phyloP scores from a whole-genome alignment of 148 eudicot genomes.

The Beta vulgaris region DNA sequence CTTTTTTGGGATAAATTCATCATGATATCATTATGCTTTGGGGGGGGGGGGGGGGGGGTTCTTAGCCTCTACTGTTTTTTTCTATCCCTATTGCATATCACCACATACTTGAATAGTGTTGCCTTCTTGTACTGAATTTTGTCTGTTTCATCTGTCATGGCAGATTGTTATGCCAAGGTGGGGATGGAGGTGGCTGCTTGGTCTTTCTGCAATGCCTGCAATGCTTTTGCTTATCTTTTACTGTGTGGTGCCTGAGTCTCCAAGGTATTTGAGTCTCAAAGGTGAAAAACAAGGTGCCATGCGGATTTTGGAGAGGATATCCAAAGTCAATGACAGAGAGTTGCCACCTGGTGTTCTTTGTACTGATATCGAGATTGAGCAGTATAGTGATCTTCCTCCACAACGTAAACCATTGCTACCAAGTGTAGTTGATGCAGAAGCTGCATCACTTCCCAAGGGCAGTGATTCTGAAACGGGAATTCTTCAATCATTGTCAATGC shows the following conservation, averaged over 20 bases:
- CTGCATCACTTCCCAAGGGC: constrained; percentile 19
- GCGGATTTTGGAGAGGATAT: constrained; percentile 49
- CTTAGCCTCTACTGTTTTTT: too few species aligned
- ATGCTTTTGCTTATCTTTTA: constrained; percentile 55
- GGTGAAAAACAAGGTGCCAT: constrained; percentile 57
- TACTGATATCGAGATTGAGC: constrained; percentile 34
- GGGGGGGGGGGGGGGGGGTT: too few species aligned
- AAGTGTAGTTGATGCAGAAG: constrained; percentile 12
- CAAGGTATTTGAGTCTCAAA: constrained; percentile 63
- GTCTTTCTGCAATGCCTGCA: constrained; percentile 60
- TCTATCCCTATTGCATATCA: background rate
- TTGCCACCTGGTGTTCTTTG: constrained; percentile 54
- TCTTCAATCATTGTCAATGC: constrained; percentile 35
- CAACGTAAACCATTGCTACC: constrained; percentile 16
- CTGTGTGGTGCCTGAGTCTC: constrained; percentile 59
- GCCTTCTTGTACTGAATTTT: background rate
- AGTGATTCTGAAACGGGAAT: constrained; percentile 18
- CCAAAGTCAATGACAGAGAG: constrained; percentile 37
- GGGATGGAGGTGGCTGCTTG: constrained; percentile 86
- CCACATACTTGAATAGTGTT: background rate
- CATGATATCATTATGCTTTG: background rate
- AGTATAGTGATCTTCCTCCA: constrained; percentile 9
- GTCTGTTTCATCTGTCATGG: background rate
- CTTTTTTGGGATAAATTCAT: background rate
- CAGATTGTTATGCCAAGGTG: constrained; percentile 74